Evolutionary conservation across 2,329 filamentous ascomycete genomes (phyloP).

Genomic region (Pseudocercospora pini-densiflorae): DNA sequence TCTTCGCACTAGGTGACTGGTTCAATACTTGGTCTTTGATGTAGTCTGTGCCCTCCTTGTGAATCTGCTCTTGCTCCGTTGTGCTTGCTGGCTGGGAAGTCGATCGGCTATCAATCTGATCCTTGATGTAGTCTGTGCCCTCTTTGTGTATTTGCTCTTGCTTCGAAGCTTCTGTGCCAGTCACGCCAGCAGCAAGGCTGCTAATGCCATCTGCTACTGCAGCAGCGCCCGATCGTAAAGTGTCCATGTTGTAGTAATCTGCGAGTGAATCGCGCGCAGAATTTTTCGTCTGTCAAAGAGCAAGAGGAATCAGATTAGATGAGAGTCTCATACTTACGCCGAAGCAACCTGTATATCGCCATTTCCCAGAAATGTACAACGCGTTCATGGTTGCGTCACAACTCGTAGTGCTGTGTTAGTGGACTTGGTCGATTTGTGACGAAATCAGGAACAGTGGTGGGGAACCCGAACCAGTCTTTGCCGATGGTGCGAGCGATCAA

Average conservation of each 20-base stretch:
- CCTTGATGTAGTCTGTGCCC: constrained; percentile 19
- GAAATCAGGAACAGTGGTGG: not conserved
- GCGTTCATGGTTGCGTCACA: constrained; percentile 9
- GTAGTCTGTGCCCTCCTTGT: constrained; percentile 14
- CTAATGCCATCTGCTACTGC: not conserved
- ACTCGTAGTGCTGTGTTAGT: not conserved
- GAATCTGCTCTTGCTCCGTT: constrained; percentile 13
- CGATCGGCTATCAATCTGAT: not conserved
- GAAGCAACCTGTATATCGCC: not conserved
- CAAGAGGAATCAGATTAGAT: not conserved
- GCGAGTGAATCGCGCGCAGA: not conserved
- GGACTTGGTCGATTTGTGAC: not conserved
- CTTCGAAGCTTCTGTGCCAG: not conserved
- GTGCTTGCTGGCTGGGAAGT: not conserved
- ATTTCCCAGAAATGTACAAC: not conserved
- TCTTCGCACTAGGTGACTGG: not conserved
- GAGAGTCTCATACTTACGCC: not conserved
- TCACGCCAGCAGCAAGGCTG: constrained; percentile 1
- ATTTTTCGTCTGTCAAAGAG: not conserved
- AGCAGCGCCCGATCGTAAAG: not conserved
- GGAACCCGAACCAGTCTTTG: not conserved
- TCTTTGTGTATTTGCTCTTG: constrained; percentile 14
- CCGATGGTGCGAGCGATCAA: not conserved
- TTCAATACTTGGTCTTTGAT: constrained; percentile 15
- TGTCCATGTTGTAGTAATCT: not conserved